Evolutionary conservation across 108 stramenopile species (phyloP).

Genomic region (Nitzschia sp.): DNA sequence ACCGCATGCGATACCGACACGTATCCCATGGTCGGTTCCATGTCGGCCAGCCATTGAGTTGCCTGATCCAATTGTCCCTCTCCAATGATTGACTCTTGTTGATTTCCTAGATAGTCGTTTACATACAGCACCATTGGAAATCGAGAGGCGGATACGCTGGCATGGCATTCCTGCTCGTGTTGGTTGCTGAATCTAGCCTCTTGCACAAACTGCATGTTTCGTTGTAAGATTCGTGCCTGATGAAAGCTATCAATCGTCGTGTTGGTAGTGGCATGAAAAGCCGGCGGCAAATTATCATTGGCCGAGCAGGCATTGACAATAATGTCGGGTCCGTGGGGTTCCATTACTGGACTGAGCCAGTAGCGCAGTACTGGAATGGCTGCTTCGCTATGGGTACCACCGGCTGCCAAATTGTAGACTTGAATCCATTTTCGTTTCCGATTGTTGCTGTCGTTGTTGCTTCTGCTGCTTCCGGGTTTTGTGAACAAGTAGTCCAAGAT

Average conservation of each 20-base stretch:
- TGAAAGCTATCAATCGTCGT: slow-evolving; percentile 18
- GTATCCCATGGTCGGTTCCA: slow-evolving; percentile 43
- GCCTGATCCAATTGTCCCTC: slow-evolving; percentile 45
- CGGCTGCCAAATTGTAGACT: slow-evolving; percentile 48
- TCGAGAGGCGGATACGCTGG: too few relatives aligned
- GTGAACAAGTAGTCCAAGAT: slow-evolving; percentile 5
- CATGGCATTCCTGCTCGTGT: neutral
- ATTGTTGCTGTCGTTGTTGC: neutral
- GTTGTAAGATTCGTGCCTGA: neutral
- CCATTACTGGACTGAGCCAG: slow-evolving; percentile 34
- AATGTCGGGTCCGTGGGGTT: slow-evolving; percentile 53
- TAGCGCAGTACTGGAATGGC: slow-evolving; percentile 48
- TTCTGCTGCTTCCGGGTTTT: neutral
- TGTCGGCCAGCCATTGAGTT: slow-evolving; percentile 46
- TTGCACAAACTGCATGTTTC: slow-evolving; percentile 15
- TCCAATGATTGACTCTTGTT: slow-evolving; percentile 51
- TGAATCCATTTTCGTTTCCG: slow-evolving; percentile 9
- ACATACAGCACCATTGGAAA: slow-evolving; percentile 60
- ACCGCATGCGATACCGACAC: slow-evolving; percentile 54
- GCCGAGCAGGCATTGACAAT: slow-evolving; percentile 71
- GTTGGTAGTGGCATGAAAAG: slow-evolving; percentile 10
- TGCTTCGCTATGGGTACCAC: slow-evolving; percentile 58
- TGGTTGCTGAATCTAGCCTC: neutral
- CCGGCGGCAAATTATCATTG: slow-evolving; percentile 51
- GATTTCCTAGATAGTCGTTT: slow-evolving; percentile 74